phyloP scores from a whole-genome alignment of 257 asterid species.

The Penstemon eatonii region DNA sequence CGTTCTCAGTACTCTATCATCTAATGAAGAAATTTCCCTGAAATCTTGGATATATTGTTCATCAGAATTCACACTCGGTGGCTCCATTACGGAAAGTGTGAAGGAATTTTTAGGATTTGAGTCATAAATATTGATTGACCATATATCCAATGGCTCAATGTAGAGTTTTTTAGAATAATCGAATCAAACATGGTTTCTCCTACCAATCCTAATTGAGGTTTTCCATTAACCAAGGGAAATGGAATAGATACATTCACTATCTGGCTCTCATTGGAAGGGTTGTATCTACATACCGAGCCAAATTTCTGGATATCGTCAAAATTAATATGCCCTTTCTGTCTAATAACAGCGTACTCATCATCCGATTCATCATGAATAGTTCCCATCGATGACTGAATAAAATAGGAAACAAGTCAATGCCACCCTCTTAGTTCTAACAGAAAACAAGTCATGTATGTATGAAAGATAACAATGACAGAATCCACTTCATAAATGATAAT shows the following conservation, averaged over 20 bases:
- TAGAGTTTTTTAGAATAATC: slow-evolving; percentile 55
- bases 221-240: slow-evolving; percentile 41
- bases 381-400: slow-evolving; percentile 41
- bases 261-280: slow-evolving; percentile 66
- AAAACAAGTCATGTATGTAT: neutral
- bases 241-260: slow-evolving; percentile 66
- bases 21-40: slow-evolving; percentile 59
- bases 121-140: slow-evolving; percentile 79
- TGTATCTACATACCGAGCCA: slow-evolving; percentile 55
- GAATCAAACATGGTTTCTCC: slow-evolving; percentile 63
- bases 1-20: slow-evolving; percentile 56
- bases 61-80: slow-evolving; percentile 67
- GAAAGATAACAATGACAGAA: neutral
- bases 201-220: slow-evolving; percentile 43
- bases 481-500: neutral
- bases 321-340: slow-evolving; percentile 83
- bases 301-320: slow-evolving; percentile 62
- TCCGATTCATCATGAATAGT: slow-evolving; percentile 50
- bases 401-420: slow-evolving; percentile 17
- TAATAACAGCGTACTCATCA: slow-evolving; percentile 72
- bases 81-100: slow-evolving; percentile 72
- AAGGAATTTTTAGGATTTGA: slow-evolving; percentile 79
- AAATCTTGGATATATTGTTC: slow-evolving; percentile 49
- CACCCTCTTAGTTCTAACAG: slow-evolving; percentile 13
- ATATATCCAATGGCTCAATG: slow-evolving; percentile 56